These are phyloP conservation scores for Erigeron canadensis DNA, from an alignment of 129 eudicot species.

Conservation along the genomic window DNA sequence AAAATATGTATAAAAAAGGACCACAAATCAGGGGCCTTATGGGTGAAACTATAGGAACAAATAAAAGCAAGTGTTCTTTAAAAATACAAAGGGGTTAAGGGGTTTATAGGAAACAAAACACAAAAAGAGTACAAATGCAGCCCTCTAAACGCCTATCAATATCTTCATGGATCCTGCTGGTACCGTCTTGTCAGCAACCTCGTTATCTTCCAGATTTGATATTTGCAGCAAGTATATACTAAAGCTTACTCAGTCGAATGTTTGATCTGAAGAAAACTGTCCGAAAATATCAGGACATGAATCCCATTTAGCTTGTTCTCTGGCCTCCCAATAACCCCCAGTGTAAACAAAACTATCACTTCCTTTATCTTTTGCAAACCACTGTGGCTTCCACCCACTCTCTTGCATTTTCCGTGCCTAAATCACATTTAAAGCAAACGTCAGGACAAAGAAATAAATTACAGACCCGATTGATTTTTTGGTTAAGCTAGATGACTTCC, in stretches of 20 bases:
- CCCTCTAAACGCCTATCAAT: conserved; percentile 18
- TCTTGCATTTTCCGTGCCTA: conserved; percentile 99
- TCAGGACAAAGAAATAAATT: neutral
- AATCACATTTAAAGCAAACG: conserved; percentile 7
- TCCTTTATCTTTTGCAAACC: conserved; percentile 81
- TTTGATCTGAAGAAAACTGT: conserved; percentile 60
- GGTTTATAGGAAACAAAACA: conserved; percentile 19
- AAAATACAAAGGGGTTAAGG: conserved; percentile 15
- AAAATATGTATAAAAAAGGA: conserved; percentile 23
- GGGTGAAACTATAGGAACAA: conserved; percentile 15
- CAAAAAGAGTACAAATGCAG: conserved; percentile 1
- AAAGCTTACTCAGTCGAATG: conserved; percentile 42
- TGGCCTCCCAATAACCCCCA: conserved; percentile 99
- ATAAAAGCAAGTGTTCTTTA: conserved; percentile 12
- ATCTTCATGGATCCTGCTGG: conserved; percentile 6
- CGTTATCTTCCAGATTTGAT: conserved; percentile 20
- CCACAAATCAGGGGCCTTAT: conserved; percentile 24
- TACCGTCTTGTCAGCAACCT: conserved; percentile 19
- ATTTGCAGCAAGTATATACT: conserved; percentile 15
- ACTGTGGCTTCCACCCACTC: conserved; percentile 90
- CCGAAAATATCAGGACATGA: conserved; percentile 93
- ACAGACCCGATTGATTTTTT: neutral
- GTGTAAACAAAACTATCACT: conserved; percentile 60
- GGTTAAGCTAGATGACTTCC: neutral
- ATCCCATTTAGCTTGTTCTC: conserved; percentile 75